Conservation (phyloP, 1,284 basidiomycete species). For the Neonothopanus nambi region DNA sequence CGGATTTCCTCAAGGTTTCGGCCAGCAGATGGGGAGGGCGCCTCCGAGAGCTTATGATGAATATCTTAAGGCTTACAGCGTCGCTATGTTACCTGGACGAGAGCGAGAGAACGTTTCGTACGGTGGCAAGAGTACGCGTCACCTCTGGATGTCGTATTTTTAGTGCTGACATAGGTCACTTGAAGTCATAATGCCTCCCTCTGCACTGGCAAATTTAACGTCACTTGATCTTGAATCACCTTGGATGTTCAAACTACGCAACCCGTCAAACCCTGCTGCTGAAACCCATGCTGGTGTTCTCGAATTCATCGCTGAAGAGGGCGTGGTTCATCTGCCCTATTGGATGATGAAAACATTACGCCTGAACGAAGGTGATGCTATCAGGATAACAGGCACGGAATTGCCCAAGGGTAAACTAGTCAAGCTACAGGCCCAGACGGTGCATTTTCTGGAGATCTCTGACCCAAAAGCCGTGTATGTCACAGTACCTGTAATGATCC, state of each 20-base stretch:
- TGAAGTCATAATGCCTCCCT: conserved; percentile 95
- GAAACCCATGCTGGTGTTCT: conserved; percentile 96
- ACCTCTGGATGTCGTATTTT: conserved; percentile 13
- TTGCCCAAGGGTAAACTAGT: conserved; percentile 94
- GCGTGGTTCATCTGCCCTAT: conserved; percentile 91
- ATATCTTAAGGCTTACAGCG: conserved; percentile 84
- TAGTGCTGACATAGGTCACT: conserved; percentile 12
- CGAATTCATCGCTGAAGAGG: conserved; percentile 98
- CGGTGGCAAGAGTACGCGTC: conserved; percentile 92
- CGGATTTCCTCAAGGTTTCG: conserved; percentile 32
- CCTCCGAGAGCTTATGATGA: conserved; percentile 74
- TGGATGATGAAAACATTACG: conserved; percentile 99
- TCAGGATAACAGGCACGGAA: conserved; percentile 87
- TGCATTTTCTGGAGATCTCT: conserved; percentile 92
- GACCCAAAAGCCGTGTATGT: conserved; percentile 97
- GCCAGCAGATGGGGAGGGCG: conserved; percentile 41
- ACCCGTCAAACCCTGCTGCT: conserved; percentile 83
- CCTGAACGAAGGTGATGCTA: conserved; percentile 92
- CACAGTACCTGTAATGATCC: conserved; percentile 2
- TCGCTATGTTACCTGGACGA: conserved; percentile 81
- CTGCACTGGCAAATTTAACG: conserved; percentile 87
- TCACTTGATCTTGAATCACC: conserved; percentile 89
- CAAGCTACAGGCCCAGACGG: conserved; percentile 95
- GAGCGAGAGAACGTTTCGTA: conserved; percentile 88
- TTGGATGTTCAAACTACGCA: conserved; percentile 96